A percentile compares a stretch with the other conserved stretches of the same genome.
Conservation (phyloP, 2,329 filamentous ascomycete genomes). For the Zymoseptoria tritici region DNA sequence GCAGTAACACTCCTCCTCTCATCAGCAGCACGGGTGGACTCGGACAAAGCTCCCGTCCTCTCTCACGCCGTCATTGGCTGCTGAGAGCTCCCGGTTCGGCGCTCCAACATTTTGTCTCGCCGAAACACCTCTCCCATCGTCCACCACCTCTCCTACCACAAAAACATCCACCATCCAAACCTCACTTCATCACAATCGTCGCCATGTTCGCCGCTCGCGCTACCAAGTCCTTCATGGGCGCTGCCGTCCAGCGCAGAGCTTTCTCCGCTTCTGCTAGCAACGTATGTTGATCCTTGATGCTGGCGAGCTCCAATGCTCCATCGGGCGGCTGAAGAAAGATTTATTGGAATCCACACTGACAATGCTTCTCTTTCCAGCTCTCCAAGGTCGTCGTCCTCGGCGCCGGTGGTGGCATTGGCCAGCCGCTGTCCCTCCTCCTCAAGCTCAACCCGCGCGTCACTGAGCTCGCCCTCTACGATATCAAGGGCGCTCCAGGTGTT, state of each 20-base stretch:
- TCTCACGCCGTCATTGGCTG: neutral
- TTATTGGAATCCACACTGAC: slow-evolving; percentile 5
- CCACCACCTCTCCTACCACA: neutral
- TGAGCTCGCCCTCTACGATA: slow-evolving; percentile 95
- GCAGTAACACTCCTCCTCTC: neutral
- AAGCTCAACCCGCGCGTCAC: slow-evolving; percentile 96
- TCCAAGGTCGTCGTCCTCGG: slow-evolving; percentile 97
- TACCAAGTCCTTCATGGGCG: slow-evolving; percentile 36
- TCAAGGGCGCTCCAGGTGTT: slow-evolving; percentile 90
- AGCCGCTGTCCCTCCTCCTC: slow-evolving; percentile 92
- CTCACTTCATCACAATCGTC: slow-evolving; percentile 16
- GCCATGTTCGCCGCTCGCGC: slow-evolving; percentile 64
- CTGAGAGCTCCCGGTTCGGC: neutral
- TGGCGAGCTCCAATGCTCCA: neutral
- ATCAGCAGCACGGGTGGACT: neutral
- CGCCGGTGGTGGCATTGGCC: slow-evolving; percentile 95
- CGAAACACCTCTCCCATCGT: neutral
- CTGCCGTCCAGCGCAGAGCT: slow-evolving; percentile 42
- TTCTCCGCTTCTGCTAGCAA: slow-evolving; percentile 47
- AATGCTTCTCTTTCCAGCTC: slow-evolving; percentile 49
- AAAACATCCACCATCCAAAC: neutral
- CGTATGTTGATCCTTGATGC: slow-evolving; percentile 31
- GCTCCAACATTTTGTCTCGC: neutral
- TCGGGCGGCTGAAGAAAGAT: neutral
- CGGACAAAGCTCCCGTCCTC: neutral